Evolutionary conservation across 1,284 basidiomycete genomes (phyloP), one percentile per base, ranked within the genome.

Genomic region (Entoloma clypeatum): DNA sequence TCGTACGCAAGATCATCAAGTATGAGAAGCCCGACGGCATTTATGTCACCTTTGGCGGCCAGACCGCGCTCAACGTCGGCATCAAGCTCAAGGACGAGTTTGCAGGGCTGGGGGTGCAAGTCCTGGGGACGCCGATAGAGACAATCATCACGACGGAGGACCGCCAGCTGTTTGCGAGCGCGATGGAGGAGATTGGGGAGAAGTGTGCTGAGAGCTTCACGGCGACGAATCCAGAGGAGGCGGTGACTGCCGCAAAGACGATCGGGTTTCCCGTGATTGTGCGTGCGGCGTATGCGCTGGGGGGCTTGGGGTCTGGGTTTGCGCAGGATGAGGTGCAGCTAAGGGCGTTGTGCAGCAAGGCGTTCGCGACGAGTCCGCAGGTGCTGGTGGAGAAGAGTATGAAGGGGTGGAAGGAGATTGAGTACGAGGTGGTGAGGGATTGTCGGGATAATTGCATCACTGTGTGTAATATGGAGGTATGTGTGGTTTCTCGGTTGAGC

Each of bases 371-470:
- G 23, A 92, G 87, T 54, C 93, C 95, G 36, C 95, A 99, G 68
- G 94, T 99, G 1, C 74, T 99, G 18, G 92, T 99, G 17, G 95
- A 99, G 74, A 95, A 85, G 75, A 93, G 90, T 60, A 98, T 99
- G 94, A 97, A 98, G 70, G 95, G 95, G 9, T 98, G 93, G 93
- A 98, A 99, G 70, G 95, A 99, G 72, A 92, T 98, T 54, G 95
- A 99, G 69, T 99, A 99, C 58, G 95, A 99, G 64, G 95, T 99
- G 38, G 95, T 98, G n/a, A 79, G 95, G 45, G 95, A 99, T 67
- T 96, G 92, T 68, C 77, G 90, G 53, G 88, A 98, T 65, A 96
- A 96, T 65, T 97, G 94, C 61, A 98, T 98, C 68, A 97, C 93
- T 1, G 94, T 98, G 50, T 99, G 96, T 69, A 99, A 99, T 72